Base-by-base conservation (phyloP, 2,329 filamentous ascomycete genomes). In the Ceratocystis variospora region DNA sequence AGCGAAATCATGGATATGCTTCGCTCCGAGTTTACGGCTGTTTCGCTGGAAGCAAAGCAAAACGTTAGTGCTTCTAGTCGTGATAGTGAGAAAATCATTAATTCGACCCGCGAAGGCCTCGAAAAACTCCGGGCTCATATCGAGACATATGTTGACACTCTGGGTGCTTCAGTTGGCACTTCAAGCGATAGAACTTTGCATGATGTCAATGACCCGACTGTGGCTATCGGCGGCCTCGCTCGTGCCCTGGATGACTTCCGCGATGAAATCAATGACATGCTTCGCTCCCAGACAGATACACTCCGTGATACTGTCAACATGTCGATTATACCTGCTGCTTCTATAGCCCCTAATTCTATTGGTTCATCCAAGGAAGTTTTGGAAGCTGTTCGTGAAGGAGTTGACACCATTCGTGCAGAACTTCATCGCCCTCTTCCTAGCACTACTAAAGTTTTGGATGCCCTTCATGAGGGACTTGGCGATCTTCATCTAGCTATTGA, bases 401-500 rank as follows among this genome's bases (percentile, higher is more conserved):
- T 96, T 46, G 88, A 89, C 68, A 83, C 82, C 55, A 80, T 96
- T 44, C 83, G 90, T 4, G 80, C 83, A 17, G 92, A 96, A 70
- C 82, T 96, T 62, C 87, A 87, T 6, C 78, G 82, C 15, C 82
- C 82, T 2, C 79, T 83, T 57, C 78, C 81, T 17, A 90, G 92
- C 69, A 93, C 90, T 0, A 88, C 90, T 63, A 91, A 96, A 72
- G 89, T 96, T 10, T 80, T 97, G 1, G 90, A 96, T 72, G 89
- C 92, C 0, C 79, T 97, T 65, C 92, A 95, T 68, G 91, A 96
- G 74, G 92, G 92, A 1, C 81, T 97, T 5, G 86, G 88, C 69
- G 86, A 87, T 61, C 79, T 97, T 7, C 85, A 89, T 31, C 79
- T 80, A 33, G 87, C 90, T 68, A 87, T 97, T 67, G 91, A 96